A percentile compares a stretch with the other conserved stretches of the same genome.
phyloP scores from a whole-genome alignment of 305 asterid species.

The Plantago coronopus region DNA sequence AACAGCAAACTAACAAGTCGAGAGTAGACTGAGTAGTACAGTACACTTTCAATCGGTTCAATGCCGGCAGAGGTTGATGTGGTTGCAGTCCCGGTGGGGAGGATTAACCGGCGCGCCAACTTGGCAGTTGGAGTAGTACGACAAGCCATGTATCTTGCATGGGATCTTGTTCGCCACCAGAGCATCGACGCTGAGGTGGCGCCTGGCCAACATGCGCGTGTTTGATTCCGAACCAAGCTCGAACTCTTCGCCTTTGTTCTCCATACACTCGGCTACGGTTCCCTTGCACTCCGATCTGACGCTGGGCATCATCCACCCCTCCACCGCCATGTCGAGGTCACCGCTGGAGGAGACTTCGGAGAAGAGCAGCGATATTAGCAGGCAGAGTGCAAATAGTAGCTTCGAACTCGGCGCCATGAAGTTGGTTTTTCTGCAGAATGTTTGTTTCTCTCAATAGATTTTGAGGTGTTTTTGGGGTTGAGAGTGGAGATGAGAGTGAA shows the following conservation, averaged over 20 bases:
- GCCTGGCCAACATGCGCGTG: conserved; percentile 51
- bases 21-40: too few species aligned
- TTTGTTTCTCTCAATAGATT: too few species aligned
- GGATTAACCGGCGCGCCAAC: conserved; percentile 75
- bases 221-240: conserved; percentile 57
- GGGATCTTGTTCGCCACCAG: conserved; percentile 62
- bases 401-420: conserved; percentile 27
- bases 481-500: too few species aligned
- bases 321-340: conserved; percentile 27
- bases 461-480: too few species aligned
- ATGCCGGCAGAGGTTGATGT: conserved; percentile 74
- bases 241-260: conserved; percentile 39
- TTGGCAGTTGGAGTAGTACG: conserved; percentile 89
- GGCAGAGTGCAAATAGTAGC: conserved; percentile 23
- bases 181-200: conserved; percentile 73
- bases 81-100: conserved; percentile 69
- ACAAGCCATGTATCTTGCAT: conserved; percentile 76
- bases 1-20: too few species aligned
- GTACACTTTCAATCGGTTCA: conserved; percentile 10
- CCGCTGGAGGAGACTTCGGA: conserved; percentile 32
- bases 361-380: conserved; percentile 24
- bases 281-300: conserved; percentile 54
- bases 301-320: conserved; percentile 34
- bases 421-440: too few species aligned
- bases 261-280: conserved; percentile 59